Evolutionary conservation across 1,139 yeast genomes (phyloP).

Genomic region (Yamadazyma membranifaciens): DNA sequence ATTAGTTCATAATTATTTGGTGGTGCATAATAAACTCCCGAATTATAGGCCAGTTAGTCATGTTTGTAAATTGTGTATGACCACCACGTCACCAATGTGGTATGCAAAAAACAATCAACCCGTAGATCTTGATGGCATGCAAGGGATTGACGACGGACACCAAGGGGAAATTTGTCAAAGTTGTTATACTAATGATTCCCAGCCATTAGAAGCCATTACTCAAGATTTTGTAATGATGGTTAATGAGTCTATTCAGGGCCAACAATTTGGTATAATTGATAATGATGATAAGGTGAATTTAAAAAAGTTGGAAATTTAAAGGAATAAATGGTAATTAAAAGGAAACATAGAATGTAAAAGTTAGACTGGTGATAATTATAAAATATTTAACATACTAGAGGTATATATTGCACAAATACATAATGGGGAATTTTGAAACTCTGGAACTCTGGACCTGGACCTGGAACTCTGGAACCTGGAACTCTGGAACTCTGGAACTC

Average conservation of each 20-base stretch:
- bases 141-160: background rate
- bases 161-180: conserved; percentile 26
- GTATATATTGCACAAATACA: no score
- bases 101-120: conserved; percentile 16
- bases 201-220: conserved; percentile 10
- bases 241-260: conserved; percentile 33
- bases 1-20: conserved; percentile 15
- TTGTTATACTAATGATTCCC: conserved; percentile 24
- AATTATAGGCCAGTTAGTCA: background rate
- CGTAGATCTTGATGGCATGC: background rate
- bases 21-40: conserved; percentile 1
- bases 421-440: no score
- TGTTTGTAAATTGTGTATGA: conserved; percentile 25
- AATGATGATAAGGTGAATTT: conserved; percentile 22
- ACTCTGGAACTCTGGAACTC: no score
- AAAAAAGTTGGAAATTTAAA: background rate
- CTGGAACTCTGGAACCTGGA: no score
- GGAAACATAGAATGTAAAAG: background rate
- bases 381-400: background rate
- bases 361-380: background rate
- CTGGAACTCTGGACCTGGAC: no score
- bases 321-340: background rate
- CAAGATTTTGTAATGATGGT: conserved; percentile 21
- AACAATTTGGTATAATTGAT: conserved; percentile 31
- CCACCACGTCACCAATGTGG: conserved; percentile 41